Base-by-base conservation (phyloP, 768 basidiomycete genomes). In the Boletellus sp. region DNA sequence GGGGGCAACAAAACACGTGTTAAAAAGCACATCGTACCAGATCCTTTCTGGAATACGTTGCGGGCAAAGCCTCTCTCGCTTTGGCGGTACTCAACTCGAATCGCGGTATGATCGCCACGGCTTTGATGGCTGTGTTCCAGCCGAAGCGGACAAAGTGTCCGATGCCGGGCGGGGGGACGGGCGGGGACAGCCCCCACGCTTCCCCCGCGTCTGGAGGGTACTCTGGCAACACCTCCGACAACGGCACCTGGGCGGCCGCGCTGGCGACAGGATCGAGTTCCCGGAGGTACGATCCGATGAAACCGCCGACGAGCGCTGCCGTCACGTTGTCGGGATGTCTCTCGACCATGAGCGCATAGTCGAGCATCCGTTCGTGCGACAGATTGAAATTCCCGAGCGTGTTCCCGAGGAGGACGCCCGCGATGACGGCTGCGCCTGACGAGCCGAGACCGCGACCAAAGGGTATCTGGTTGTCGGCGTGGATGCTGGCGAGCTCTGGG, bases 311-410 rank as follows among this genome's bases (percentile, higher is more conserved):
- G 33, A 99, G 81, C 0, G 94, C 95, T 3, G 96, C 96, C 1
- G 96, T 96, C 63, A 99, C 94, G 67, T 99, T 99, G 70, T 99
- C 96, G 15, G 96, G 96, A 66, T 99, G 96, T 16, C 96, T 80
- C 71, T 99, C 96, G 62, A 99, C 94, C 96, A 99, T 99, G 47
- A 99, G 78, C 1, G 95, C 94, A 63, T 90, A 95, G 72, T 99
- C 96, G 53, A 98, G 81, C 60, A 95, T 74, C 22, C 96, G 83
- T 37, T 76, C 78, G 24, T 67, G 73, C 13, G 87, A 68, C 11
- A 98, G 81, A 20, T 76, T 63, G 53, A 98, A 79, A 16, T 78
- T 57, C 15, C 90, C 95, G 20, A 98, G 75, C n/a, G 81, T 76
- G 63, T 93, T 80, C 32, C 85, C 96, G 39, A 99, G 80, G 28